These are phyloP conservation scores for Lentinula edodes DNA, from an alignment of 768 basidiomycete species.

Conservation along the genomic window DNA sequence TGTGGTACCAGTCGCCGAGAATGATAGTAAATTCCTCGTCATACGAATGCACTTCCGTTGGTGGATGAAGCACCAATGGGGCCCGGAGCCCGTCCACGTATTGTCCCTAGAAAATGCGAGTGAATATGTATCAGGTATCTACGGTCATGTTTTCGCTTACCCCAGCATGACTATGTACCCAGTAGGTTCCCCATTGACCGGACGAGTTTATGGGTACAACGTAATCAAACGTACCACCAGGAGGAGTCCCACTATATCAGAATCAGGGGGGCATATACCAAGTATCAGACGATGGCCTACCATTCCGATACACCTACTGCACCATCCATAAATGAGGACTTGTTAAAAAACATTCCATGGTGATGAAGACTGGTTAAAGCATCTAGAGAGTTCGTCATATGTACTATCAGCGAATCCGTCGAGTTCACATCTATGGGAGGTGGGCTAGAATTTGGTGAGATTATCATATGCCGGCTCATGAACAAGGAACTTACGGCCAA, in stretches of 20 bases:
- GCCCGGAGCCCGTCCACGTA: conserved; percentile 93
- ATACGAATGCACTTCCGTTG: conserved; percentile 62
- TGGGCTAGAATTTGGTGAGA: conserved; percentile 41
- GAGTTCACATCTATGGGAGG: conserved; percentile 73
- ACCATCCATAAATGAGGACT: conserved; percentile 85
- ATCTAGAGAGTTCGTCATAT: conserved; percentile 70
- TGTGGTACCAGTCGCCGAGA: conserved; percentile 91
- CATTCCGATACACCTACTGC: conserved; percentile 81
- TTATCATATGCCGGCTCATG: neutral
- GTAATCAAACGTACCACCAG: conserved; percentile 67
- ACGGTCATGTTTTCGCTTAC: conserved; percentile 24
- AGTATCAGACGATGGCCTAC: conserved; percentile 27
- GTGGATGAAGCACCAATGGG: conserved; percentile 73
- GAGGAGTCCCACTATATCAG: conserved; percentile 64
- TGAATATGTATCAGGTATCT: neutral
- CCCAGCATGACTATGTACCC: conserved; percentile 67
- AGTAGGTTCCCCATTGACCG: conserved; percentile 76
- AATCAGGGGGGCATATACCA: neutral
- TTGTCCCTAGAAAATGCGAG: conserved; percentile 51
- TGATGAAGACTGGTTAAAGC: conserved; percentile 73
- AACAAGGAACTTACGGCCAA: conserved; percentile 72
- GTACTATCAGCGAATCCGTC: conserved; percentile 70
- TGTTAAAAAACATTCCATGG: conserved; percentile 95
- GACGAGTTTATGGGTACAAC: conserved; percentile 63
- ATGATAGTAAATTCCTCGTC: conserved; percentile 89